Percentiles rank a stretch among this genome's conserved stretches.
Conservation (phyloP, 2,329 filamentous ascomycete species). For the Alternaria sp. region DNA sequence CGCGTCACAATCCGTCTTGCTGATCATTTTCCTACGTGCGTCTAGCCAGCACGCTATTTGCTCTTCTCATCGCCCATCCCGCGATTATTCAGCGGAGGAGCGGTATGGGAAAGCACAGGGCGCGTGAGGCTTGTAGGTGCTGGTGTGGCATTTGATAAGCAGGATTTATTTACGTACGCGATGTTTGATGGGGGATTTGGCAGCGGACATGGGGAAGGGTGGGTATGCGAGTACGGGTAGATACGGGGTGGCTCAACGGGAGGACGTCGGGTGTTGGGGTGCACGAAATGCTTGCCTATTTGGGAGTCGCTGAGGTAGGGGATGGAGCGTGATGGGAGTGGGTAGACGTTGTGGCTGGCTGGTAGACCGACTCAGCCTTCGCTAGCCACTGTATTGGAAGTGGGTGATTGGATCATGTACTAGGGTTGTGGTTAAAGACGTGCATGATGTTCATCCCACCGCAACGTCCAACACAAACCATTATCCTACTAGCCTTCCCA, state of each 20-base stretch:
- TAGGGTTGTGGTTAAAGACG: not conserved
- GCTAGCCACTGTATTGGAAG: not conserved
- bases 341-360: not conserved
- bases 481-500: not conserved
- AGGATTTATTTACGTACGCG: not conserved
- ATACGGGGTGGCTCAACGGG: not conserved
- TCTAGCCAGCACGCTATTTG: not conserved
- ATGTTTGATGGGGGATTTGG: not conserved
- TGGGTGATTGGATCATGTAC: not conserved
- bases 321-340: not conserved
- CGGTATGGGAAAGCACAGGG: not conserved
- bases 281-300: not conserved
- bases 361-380: not conserved
- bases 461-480: not conserved
- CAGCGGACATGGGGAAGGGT: not conserved
- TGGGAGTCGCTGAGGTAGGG: not conserved
- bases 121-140: not conserved
- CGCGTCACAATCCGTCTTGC: not conserved
- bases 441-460: not conserved
- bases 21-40: not conserved
- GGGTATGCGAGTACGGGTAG: not conserved
- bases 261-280: not conserved
- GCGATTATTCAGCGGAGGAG: slow-evolving; percentile 8
- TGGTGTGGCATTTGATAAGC: not conserved
- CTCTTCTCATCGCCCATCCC: slow-evolving; percentile 8